Base-by-base conservation (phyloP, 345 rosid genomes). In the Trapa incisa region DNA sequence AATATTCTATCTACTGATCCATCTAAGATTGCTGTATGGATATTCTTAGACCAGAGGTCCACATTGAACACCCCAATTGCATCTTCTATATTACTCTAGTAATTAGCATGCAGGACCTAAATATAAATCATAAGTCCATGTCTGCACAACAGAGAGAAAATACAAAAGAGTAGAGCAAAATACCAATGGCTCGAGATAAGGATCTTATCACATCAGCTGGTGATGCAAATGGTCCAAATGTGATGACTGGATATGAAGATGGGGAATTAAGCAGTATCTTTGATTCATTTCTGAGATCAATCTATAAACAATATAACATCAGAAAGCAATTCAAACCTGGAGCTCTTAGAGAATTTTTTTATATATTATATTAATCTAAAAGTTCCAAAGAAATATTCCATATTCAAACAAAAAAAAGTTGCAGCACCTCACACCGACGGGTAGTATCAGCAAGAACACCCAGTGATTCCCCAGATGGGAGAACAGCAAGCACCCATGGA, bases 401-500 rank as follows among this genome's bases (percentile, higher is more conserved):
- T 50, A 54, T 54, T 22, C 60, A 54, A 29, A 41, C 43, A 4
- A 41, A 41, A 41, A 54, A 35, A 58, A 5, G 38, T 36, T 11
- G 35, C 3, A 10, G 33, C 67, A 92, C 98, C 98, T 92, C 97
- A 77, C 98, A 89, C 38, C 84, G 86, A 2, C 71, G 72, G 29
- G 96, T 86, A 48, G 97, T 89, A 80, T 89, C 98, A 70, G 96
- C 98, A 80, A 92, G 93, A 77, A 92, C 76, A 12, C 96, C 98
- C 8, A 92, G 47, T 37, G 96, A 82, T 75, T 89, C 96, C 73
- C 96, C 98, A 73, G 68, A 81, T 13, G 94, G 92, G 82, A 89
- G 91, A 79, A 92, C 80, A 70, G 79, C 91, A 42, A 92, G 76
- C 43, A 92, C 90, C 97, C 98, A 92, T 53, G 98, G 98, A 79